Evolutionary conservation across 495 filamentous ascomycete genomes (phyloP).

Genomic region (Staphylotrichum longicolle): DNA sequence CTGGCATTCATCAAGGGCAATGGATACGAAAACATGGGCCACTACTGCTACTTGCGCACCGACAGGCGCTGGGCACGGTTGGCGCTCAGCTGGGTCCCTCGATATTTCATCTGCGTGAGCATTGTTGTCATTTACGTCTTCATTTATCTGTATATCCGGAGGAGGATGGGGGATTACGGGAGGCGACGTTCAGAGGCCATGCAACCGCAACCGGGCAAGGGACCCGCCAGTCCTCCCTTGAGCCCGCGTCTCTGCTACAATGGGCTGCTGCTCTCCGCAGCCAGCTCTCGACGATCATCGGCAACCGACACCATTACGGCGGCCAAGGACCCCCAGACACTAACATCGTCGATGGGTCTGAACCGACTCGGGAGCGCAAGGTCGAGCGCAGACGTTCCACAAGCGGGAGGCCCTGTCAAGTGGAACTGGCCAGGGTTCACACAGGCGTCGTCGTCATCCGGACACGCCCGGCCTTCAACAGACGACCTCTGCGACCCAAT

Average conservation of each 20-base stretch:
- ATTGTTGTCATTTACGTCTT: conserved; percentile 61
- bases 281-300: conserved; percentile 32
- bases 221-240: conserved; percentile 17
- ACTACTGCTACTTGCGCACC: conserved; percentile 65
- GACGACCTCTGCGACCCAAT: conserved; percentile 25
- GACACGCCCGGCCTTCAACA: conserved; percentile 8
- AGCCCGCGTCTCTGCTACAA: conserved; percentile 42
- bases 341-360: conserved; percentile 35
- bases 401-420: conserved; percentile 20
- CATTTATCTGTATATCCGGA: conserved; percentile 65
- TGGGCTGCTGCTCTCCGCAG: conserved; percentile 39
- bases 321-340: conserved; percentile 29
- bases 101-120: conserved; percentile 63
- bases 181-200: conserved; percentile 29
- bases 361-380: conserved; percentile 18
- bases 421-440: conserved; percentile 42
- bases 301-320: conserved; percentile 25
- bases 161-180: conserved; percentile 33
- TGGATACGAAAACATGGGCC: conserved; percentile 58
- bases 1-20: conserved; percentile 61
- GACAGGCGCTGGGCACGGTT: conserved; percentile 63
- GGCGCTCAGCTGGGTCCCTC: conserved; percentile 66
- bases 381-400: neutral
- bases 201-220: conserved; percentile 9
- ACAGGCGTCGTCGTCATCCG: conserved; percentile 15